These are phyloP conservation scores for Byssoonygena ceratinophila DNA, from an alignment of 2,329 filamentous ascomycete genomes.

Conservation along the genomic window DNA sequence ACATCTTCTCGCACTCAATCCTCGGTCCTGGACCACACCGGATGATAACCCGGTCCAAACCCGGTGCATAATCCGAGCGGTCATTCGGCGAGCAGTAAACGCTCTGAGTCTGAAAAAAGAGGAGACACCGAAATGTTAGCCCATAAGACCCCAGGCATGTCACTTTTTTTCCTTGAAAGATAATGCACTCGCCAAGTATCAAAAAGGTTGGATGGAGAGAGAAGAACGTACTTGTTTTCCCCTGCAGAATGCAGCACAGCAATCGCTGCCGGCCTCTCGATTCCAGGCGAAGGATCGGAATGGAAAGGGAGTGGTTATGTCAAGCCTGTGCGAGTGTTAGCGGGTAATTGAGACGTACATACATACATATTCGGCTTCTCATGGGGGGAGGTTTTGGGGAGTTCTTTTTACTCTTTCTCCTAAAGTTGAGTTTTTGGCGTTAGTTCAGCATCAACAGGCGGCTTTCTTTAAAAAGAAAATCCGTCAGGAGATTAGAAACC, in stretches of 20 bases:
- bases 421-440: neutral
- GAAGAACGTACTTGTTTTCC: slow-evolving; percentile 1
- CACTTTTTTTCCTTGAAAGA: neutral
- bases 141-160: neutral
- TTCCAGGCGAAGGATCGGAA: slow-evolving; percentile 6
- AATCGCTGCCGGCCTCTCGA: neutral
- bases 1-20: slow-evolving; percentile 4
- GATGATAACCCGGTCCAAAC: slow-evolving; percentile 7
- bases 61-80: slow-evolving; percentile 4
- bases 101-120: neutral
- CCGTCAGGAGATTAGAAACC: too few species aligned
- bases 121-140: neutral
- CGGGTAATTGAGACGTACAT: too few species aligned
- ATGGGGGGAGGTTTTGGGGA: neutral
- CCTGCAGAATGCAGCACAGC: slow-evolving; percentile 10
- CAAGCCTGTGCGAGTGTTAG: neutral
- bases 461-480: too few species aligned
- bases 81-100: neutral
- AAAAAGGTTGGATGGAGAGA: neutral
- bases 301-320: neutral
- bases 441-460: neutral
- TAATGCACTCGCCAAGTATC: neutral
- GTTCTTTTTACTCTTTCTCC: neutral
- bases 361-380: too few species aligned
- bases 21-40: slow-evolving; percentile 2